phyloP scores from a whole-genome alignment of 352 stramenopile genomes.

The Pythium utonaiense region DNA sequence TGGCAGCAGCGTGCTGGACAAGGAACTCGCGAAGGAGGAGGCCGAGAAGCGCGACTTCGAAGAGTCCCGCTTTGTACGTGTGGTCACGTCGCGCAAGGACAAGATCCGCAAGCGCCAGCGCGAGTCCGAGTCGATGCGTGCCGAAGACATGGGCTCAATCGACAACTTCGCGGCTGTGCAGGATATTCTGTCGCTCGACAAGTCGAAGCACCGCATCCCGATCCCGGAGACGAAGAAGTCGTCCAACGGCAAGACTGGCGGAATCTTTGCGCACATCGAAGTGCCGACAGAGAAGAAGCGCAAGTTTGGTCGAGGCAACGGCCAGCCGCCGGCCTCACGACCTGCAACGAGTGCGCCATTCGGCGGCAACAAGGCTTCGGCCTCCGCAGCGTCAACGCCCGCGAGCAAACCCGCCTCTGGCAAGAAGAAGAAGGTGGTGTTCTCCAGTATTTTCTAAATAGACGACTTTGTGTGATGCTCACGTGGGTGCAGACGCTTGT shows the following conservation, averaged over 20 bases:
- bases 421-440: constrained; percentile 84
- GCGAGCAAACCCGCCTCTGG: constrained; percentile 23
- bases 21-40: constrained; percentile 78
- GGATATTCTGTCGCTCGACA: constrained; percentile 71
- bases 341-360: constrained; percentile 13
- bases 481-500: neutral
- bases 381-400: neutral
- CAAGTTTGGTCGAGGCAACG: constrained; percentile 28
- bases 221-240: constrained; percentile 37
- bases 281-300: constrained; percentile 64
- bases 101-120: constrained; percentile 86
- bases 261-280: constrained; percentile 83
- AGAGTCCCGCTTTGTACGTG: constrained; percentile 81
- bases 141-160: constrained; percentile 77
- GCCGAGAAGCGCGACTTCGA: constrained; percentile 84
- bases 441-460: constrained; percentile 67
- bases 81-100: constrained; percentile 85
- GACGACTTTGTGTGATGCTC: constrained; percentile 12
- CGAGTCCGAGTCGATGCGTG: constrained; percentile 68
- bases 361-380: constrained; percentile 8
- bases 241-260: constrained; percentile 71
- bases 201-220: constrained; percentile 64
- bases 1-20: constrained; percentile 58
- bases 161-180: constrained; percentile 85
- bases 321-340: neutral